A percentile compares a stretch with the other conserved stretches of the same genome.
phyloP scores from a whole-genome alignment of 768 basidiomycete genomes.

The Phaeotremella fagi region DNA sequence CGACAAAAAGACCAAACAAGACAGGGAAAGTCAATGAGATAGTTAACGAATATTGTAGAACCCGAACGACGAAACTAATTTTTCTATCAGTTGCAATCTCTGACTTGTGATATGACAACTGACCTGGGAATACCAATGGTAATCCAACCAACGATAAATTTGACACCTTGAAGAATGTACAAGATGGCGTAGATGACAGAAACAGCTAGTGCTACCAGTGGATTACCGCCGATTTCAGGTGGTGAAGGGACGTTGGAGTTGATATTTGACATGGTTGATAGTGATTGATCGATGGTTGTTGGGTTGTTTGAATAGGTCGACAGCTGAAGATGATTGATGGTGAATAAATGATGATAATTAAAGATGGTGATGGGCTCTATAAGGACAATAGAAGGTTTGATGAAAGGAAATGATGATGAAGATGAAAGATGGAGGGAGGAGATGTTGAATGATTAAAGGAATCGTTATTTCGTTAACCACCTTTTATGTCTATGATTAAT shows the following conservation, averaged over 20 bases:
- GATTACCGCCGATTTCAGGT: constrained; percentile 27
- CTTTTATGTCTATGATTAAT: no score
- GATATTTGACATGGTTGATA: no score
- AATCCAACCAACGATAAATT: constrained; percentile 61
- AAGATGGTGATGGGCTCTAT: no score
- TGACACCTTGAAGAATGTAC: constrained; percentile 38
- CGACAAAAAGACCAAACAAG: constrained; percentile 69
- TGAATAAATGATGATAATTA: no score
- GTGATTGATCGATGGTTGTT: no score
- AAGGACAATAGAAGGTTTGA: no score
- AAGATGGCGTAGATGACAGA: constrained; percentile 44
- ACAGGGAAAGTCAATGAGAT: constrained; percentile 84
- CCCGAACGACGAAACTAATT: constrained; percentile 39
- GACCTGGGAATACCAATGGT: constrained; percentile 77
- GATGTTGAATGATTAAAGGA: no score
- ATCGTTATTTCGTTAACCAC: no score
- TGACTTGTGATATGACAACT: constrained; percentile 15
- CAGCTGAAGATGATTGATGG: no score
- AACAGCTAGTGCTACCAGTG: constrained; percentile 38
- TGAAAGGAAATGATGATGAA: no score
- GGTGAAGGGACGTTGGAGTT: constrained; percentile 6
- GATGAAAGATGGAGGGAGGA: no score
- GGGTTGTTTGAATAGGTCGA: no score
- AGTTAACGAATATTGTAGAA: constrained; percentile 47
- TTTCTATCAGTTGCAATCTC: neutral